These are phyloP conservation scores for Termitomyces sp. DNA, from an alignment of 768 basidiomycete species.

Conservation along the genomic window DNA sequence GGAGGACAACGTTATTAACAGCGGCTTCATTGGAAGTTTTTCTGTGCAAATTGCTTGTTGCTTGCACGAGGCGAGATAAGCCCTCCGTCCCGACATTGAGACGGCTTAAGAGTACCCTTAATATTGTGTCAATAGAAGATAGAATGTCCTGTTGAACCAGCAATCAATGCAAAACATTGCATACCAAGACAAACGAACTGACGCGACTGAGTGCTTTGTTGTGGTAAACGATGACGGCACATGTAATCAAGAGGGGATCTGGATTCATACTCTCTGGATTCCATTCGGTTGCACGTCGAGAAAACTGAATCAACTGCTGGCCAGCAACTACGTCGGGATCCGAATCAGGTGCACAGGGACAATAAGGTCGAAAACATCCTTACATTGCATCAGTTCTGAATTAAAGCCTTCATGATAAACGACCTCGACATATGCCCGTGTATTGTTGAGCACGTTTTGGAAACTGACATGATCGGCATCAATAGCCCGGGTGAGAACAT, in stretches of 20 bases:
- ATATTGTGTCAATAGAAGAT: conserved; percentile 54
- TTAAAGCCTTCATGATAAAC: conserved; percentile 56
- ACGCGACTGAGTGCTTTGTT: conserved; percentile 62
- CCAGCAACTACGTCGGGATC: conserved; percentile 46
- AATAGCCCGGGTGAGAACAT: conserved; percentile 45
- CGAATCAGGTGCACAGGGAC: conserved; percentile 7
- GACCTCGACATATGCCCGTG: conserved; percentile 54
- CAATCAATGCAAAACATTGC: neutral
- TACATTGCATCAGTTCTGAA: conserved; percentile 55
- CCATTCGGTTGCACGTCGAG: conserved; percentile 60
- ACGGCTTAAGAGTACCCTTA: conserved; percentile 53
- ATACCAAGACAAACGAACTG: conserved; percentile 15
- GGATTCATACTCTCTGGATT: conserved; percentile 49
- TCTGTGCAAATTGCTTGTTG: conserved; percentile 44
- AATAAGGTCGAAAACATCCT: conserved; percentile 19
- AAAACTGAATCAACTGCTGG: conserved; percentile 48
- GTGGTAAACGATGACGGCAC: conserved; percentile 52
- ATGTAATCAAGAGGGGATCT: conserved; percentile 52
- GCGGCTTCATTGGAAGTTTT: conserved; percentile 27
- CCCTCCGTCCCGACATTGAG: conserved; percentile 42
- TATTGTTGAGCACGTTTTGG: conserved; percentile 55
- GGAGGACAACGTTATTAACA: conserved; percentile 34
- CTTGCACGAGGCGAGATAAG: conserved; percentile 47
- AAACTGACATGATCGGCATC: conserved; percentile 52
- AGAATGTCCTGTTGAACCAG: conserved; percentile 51